Base-by-base conservation (phyloP, 306 rosid species). In the Fragaria iinumae region DNA sequence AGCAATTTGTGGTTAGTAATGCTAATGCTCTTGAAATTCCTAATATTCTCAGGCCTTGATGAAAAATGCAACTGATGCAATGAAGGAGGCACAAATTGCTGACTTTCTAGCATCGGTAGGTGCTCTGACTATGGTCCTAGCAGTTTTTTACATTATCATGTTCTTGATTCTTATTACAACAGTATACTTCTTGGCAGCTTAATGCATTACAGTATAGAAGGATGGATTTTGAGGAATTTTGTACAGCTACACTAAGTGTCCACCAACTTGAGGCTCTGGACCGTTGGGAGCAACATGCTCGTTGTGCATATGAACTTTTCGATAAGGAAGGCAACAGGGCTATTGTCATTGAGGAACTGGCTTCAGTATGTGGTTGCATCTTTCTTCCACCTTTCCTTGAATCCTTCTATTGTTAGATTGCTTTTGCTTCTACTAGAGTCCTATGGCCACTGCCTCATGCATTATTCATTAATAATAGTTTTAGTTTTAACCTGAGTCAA, bases 191-290 rank as follows among this genome's bases (percentile, higher is more conserved):
- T 78, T 45, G 80, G 76, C 90, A 94, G 98, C 87, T 91, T 75
- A 91, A 87, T 63, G 93, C 98, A 45, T 84, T 94, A 83, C 98
- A 91, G 75, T 89, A 84, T 74, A 85, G 94, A 85, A 85, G 96
- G 81, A 93, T 93, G 96, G 96, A 92, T 75, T 93, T 91, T 79
- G 96, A 90, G 43, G 98, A 93, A 84, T 91, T 91, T 79, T 87
- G 96, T 69, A 89, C 94, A 56, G 97, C 96, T 75, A 78, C 97
- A 71, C 80, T 93, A 5, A 90, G 97, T 74, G 94, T 93, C 78
- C 91, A 90, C 88, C 97, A 93, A 81, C 86, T 91, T 32, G 98
- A 93, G 87, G 91, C 87, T 50, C 90, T 88, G 71, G 89, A 86
- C 44, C 86, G 79, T 56, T 91, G 98, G 96, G 98, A 91, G 85